Conservation (phyloP, 148 eudicot species). For the Diospyros kaki region DNA sequence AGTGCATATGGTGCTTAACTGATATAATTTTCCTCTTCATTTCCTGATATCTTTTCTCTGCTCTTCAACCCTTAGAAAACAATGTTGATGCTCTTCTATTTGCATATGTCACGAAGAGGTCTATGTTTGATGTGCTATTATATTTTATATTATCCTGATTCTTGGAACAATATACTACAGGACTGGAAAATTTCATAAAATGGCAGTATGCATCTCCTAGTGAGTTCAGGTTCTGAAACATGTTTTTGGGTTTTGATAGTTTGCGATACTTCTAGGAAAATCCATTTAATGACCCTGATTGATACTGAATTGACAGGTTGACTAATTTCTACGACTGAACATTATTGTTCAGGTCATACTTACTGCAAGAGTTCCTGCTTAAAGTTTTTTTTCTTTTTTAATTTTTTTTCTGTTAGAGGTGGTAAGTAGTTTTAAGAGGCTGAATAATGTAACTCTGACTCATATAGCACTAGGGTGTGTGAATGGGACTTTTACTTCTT, state of each 20-base stretch:
- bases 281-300: background rate
- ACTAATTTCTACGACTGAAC: background rate
- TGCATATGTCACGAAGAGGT: background rate
- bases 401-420: too few species aligned
- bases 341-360: background rate
- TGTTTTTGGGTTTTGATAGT: background rate
- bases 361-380: too few species aligned
- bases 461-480: too few species aligned
- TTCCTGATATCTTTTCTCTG: background rate
- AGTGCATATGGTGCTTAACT: conserved; percentile 69
- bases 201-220: background rate
- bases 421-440: too few species aligned
- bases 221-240: background rate
- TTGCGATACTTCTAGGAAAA: background rate
- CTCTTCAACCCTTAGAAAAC: background rate
- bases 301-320: background rate
- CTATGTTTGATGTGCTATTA: background rate
- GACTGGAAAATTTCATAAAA: background rate
- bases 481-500: too few species aligned
- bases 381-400: too few species aligned
- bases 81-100: background rate
- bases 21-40: background rate
- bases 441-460: too few species aligned
- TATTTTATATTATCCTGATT: background rate
- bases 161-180: background rate